Conservation (phyloP, 768 basidiomycete genomes). For the Crepidotus variabilis region DNA sequence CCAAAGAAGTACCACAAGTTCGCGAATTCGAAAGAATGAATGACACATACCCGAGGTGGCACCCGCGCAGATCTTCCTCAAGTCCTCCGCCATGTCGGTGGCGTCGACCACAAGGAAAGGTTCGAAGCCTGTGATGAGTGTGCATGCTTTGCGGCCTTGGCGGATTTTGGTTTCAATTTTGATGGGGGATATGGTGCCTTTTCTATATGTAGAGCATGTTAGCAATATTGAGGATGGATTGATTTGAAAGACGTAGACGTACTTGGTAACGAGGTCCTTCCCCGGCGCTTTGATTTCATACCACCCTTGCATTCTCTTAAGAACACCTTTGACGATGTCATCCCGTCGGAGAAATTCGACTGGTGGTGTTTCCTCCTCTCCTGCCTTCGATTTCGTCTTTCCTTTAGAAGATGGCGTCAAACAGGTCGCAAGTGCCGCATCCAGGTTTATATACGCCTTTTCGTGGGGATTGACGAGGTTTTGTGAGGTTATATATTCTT, state of each 20-base stretch:
- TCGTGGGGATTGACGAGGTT: slow-evolving; percentile 64
- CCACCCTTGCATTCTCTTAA: slow-evolving; percentile 75
- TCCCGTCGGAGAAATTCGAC: slow-evolving; percentile 64
- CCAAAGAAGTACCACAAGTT: not conserved
- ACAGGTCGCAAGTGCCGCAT: slow-evolving; percentile 37
- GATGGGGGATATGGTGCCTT: slow-evolving; percentile 72
- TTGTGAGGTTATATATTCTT: slow-evolving; percentile 57
- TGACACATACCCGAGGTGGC: slow-evolving; percentile 63
- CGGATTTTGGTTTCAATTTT: slow-evolving; percentile 65
- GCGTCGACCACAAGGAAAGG: slow-evolving; percentile 62
- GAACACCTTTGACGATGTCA: slow-evolving; percentile 50
- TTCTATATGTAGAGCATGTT: slow-evolving; percentile 40
- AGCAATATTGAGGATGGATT: not conserved
- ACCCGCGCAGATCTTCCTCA: slow-evolving; percentile 74
- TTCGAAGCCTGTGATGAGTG: slow-evolving; percentile 78
- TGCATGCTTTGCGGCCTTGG: slow-evolving; percentile 76
- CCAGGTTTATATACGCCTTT: slow-evolving; percentile 69
- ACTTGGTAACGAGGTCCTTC: slow-evolving; percentile 60
- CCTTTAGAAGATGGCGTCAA: slow-evolving; percentile 31
- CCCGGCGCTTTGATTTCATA: slow-evolving; percentile 57
- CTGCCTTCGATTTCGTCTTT: slow-evolving; percentile 28
- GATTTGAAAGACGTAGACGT: slow-evolving; percentile 18
- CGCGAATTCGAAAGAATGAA: not conserved
- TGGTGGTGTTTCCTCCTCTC: slow-evolving; percentile 5
- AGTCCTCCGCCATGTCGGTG: slow-evolving; percentile 73